A percentile compares a stretch with the other conserved stretches of the same genome.
phyloP scores from a whole-genome alignment of 192 early-diverging fungal species.

The Chytriomyces sp. region DNA sequence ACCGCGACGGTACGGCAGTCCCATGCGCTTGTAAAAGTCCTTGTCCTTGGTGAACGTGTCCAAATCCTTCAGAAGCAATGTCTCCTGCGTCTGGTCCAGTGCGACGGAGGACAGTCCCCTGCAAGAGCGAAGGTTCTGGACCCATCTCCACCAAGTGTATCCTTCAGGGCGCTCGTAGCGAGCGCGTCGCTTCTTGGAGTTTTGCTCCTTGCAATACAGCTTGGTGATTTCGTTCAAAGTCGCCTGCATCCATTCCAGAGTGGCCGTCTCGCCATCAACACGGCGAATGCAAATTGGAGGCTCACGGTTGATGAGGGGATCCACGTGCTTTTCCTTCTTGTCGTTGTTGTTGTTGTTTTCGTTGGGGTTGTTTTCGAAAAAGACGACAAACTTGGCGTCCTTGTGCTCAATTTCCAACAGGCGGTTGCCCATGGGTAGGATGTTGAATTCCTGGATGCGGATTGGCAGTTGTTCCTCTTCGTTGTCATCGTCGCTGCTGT shows the following conservation, averaged over 20 bases:
- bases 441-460: conserved; percentile 38
- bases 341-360: conserved; percentile 14
- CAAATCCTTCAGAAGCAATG: conserved; percentile 50
- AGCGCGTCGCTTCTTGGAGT: conserved; percentile 28
- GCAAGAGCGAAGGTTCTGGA: conserved; percentile 32
- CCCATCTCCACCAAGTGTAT: conserved; percentile 35
- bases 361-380: conserved; percentile 22
- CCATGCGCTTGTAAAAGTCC: conserved; percentile 62
- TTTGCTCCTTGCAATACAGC: conserved; percentile 34
- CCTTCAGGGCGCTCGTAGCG: conserved; percentile 39
- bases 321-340: conserved; percentile 24
- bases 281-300: conserved; percentile 44
- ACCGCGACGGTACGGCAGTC: conserved; percentile 64
- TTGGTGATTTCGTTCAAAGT: conserved; percentile 33
- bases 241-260: conserved; percentile 39
- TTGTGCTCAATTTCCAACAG: conserved; percentile 39
- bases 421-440: conserved; percentile 36
- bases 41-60: conserved; percentile 54
- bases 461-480: conserved; percentile 11
- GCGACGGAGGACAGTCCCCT: conserved; percentile 59
- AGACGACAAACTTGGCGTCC: conserved; percentile 29
- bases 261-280: conserved; percentile 27
- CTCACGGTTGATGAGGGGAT: conserved; percentile 33
- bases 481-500: conserved; percentile 6
- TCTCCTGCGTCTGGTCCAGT: conserved; percentile 52